phyloP scores from a whole-genome alignment of 495 filamentous ascomycete genomes.

The Tetracladium setigerum region DNA sequence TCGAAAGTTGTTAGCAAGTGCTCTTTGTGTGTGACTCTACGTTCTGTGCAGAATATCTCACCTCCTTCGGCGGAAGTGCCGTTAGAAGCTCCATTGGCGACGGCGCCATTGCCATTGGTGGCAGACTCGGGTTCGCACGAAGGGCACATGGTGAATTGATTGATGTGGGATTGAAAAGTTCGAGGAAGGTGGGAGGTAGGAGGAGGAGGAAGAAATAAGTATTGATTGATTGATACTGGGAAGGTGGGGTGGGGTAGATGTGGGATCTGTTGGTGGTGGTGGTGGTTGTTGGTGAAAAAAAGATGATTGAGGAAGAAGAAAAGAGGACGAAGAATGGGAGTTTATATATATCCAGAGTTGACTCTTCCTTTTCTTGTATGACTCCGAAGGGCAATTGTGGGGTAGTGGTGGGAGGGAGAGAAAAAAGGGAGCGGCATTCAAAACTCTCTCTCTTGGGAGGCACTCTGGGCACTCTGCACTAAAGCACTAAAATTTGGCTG shows the following conservation, averaged over 20 bases:
- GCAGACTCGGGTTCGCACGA: conserved; percentile 23
- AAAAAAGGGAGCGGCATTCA: not conserved
- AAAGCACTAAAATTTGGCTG: too few relatives aligned
- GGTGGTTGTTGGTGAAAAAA: not conserved
- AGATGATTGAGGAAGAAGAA: not conserved
- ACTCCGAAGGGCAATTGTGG: not conserved
- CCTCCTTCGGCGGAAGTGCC: conserved; percentile 5
- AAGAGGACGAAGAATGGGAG: conserved; percentile 1
- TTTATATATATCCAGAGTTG: conserved; percentile 12
- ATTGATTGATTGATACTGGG: not conserved
- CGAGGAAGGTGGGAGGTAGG: not conserved
- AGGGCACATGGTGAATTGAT: conserved; percentile 24
- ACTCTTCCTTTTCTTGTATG: conserved; percentile 2
- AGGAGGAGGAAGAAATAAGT: not conserved
- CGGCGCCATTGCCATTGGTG: conserved; percentile 20
- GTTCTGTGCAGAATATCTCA: not conserved
- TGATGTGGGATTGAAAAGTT: not conserved
- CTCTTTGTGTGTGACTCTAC: not conserved
- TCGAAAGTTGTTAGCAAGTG: conserved; percentile 11
- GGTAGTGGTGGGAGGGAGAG: conserved; percentile 4
- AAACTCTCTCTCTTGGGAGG: too few relatives aligned
- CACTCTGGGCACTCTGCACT: too few relatives aligned
- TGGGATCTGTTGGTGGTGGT: not conserved
- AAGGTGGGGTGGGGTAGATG: not conserved
- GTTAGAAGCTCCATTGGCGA: conserved; percentile 11